Evolutionary conservation across 441 rosid species (phyloP), one percentile per base, ranked within the genome.

Genomic region (Pelargonium citronellum): DNA sequence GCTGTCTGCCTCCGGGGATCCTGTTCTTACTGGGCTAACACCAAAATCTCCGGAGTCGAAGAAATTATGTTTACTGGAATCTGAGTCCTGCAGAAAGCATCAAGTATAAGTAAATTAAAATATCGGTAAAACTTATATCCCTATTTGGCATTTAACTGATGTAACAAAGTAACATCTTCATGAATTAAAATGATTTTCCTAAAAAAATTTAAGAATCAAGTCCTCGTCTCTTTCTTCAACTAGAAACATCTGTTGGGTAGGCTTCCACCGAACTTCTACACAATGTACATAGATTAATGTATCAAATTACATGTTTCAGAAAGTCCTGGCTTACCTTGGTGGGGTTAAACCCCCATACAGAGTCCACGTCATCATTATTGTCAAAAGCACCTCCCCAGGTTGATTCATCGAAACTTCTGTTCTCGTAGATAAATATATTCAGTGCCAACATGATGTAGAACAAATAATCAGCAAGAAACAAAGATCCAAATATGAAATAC

Each of bases 361-460:
- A 90, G 79, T 90, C 99, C 46, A 81, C 80, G 76, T 95, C 97
- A 80, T 95, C 97, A 66, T 85, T 83, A 75, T 89, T 79, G 83
- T 90, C 99, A 74, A 95, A 90, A 22, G 94, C 92, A 74, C 99
- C 97, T 55, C 61, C 61, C 99, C 97, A 95, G 47, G 80, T 84
- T 46, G 96, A 89, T 67, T 89, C 97, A 79, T 92, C 99, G 70
- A 89, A 95, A 75, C 89, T 86, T 75, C 92, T 87, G 73, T 71
- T 67, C 37, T 43, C 58, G 47, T 66, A 78, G 19, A 73, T 1
- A 55, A 7, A 47, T 6, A 61, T 69, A 62, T 19, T 72, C 15
- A 24, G 67, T 64, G 75, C 22, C 53, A 64, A 19, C 60, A 39
- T 37, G 5, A 72, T 6, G 39, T 17, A 60, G 20, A 68, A 72